Evolutionary conservation across 371 early-diverging fungal species (phyloP).

Genomic region (Actinomucor elegans): DNA sequence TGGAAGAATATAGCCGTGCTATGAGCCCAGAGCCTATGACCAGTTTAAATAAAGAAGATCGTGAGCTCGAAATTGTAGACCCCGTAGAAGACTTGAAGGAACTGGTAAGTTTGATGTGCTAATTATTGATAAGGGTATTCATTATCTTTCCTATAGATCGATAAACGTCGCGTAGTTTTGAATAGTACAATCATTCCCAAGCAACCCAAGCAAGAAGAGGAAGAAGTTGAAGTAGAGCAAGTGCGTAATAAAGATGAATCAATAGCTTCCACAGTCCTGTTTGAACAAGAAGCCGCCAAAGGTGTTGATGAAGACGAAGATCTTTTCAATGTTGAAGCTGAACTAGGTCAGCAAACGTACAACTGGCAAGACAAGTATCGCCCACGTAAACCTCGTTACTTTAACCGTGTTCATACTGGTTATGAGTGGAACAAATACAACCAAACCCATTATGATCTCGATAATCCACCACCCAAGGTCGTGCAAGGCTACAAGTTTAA

Average conservation of each 20-base stretch:
- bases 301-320: slow-evolving; percentile 82
- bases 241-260: slow-evolving; percentile 32
- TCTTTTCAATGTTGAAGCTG: slow-evolving; percentile 78
- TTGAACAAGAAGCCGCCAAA: slow-evolving; percentile 73
- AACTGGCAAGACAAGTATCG: slow-evolving; percentile 92
- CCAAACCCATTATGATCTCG: slow-evolving; percentile 93
- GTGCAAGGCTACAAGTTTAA: slow-evolving; percentile 97
- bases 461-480: slow-evolving; percentile 97
- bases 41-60: slow-evolving; percentile 55
- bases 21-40: slow-evolving; percentile 69
- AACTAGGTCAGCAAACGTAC: slow-evolving; percentile 64
- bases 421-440: slow-evolving; percentile 99
- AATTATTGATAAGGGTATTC: background rate
- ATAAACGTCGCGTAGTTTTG: slow-evolving; percentile 58
- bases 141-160: slow-evolving; percentile 35
- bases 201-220: slow-evolving; percentile 27
- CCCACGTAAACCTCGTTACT: slow-evolving; percentile 92
- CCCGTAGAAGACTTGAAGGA: slow-evolving; percentile 62
- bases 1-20: slow-evolving; percentile 54
- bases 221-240: slow-evolving; percentile 12
- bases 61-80: slow-evolving; percentile 56
- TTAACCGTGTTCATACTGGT: slow-evolving; percentile 94
- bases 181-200: slow-evolving; percentile 58
- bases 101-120: slow-evolving; percentile 50
- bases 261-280: slow-evolving; percentile 47